These are phyloP conservation scores for Guyanaporus albipodus DNA, from an alignment of 768 basidiomycete species.

Conservation along the genomic window DNA sequence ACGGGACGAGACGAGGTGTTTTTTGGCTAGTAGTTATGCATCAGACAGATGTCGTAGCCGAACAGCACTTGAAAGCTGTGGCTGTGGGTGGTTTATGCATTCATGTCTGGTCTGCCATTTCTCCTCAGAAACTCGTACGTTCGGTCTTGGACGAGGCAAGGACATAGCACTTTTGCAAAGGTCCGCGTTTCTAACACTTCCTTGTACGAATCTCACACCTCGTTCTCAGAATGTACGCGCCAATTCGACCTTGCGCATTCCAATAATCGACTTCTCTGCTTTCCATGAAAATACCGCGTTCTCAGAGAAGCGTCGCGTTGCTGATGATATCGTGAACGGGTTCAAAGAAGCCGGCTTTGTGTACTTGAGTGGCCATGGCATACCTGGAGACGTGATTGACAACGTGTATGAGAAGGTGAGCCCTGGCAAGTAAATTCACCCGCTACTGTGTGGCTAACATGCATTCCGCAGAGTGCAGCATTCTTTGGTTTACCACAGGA, in stretches of 20 bases:
- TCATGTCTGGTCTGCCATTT: constrained; percentile 15
- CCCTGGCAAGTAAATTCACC: constrained; percentile 2
- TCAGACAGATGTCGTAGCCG: too few species aligned
- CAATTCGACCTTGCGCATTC: constrained; percentile 54
- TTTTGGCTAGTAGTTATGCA: too few species aligned
- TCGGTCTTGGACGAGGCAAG: constrained; percentile 6
- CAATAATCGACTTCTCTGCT: constrained; percentile 73
- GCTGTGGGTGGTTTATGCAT: too few species aligned
- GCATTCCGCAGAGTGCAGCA: constrained; percentile 54
- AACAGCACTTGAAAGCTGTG: too few species aligned
- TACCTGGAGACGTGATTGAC: constrained; percentile 52
- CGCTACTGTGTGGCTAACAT: background rate
- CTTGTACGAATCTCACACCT: constrained; percentile 5
- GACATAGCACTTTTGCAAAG: constrained; percentile 25
- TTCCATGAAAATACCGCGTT: constrained; percentile 50
- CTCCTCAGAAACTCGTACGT: constrained; percentile 1
- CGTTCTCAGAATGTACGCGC: constrained; percentile 32
- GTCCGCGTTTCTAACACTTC: constrained; percentile 6
- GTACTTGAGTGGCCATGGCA: constrained; percentile 72
- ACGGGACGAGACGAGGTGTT: too few species aligned
- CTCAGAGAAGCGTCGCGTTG: constrained; percentile 57
- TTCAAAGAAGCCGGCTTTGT: constrained; percentile 82
- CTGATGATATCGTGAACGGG: constrained; percentile 65
- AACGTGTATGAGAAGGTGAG: constrained; percentile 63
- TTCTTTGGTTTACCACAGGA: constrained; percentile 68